Percentiles rank a stretch among this genome's conserved stretches.
Evolutionary conservation across 2,329 filamentous ascomycete species (phyloP).

Genomic region (Fusarium sp.): DNA sequence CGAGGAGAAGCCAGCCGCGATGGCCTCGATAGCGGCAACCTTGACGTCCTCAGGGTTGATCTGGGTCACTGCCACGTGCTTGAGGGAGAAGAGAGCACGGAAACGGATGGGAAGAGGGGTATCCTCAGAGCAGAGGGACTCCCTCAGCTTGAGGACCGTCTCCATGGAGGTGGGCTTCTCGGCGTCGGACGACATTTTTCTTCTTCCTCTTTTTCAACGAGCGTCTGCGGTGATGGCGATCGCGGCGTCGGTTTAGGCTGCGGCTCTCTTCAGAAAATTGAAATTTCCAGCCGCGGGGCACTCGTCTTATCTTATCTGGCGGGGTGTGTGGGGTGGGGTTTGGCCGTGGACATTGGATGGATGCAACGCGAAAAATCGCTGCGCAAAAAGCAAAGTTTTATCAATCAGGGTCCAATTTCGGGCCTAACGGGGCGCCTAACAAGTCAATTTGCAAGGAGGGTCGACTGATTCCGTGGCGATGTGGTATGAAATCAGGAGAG

Average conservation of each 20-base stretch:
- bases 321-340: not conserved
- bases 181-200: constrained; percentile 45
- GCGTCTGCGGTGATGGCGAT: constrained; percentile 26
- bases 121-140: constrained; percentile 82
- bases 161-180: constrained; percentile 37
- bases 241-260: constrained; percentile 16
- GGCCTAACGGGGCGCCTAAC: not conserved
- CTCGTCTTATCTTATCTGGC: constrained; percentile 44
- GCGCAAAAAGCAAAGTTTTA: constrained; percentile 5
- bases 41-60: constrained; percentile 69
- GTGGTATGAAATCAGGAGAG: constrained; percentile 1
- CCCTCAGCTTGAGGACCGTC: constrained; percentile 74
- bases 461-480: not conserved
- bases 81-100: constrained; percentile 96
- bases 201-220: constrained; percentile 7
- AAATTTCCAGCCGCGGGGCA: constrained; percentile 51
- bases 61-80: constrained; percentile 83
- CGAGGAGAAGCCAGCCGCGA: constrained; percentile 87
- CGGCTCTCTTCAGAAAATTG: constrained; percentile 43
- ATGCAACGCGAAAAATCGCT: not conserved
- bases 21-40: constrained; percentile 75
- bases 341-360: not conserved
- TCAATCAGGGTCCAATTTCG: constrained; percentile 2
- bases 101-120: constrained; percentile 90
- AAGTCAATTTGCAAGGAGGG: not conserved